Percentiles rank a stretch among this genome's conserved stretches.
Conservation (phyloP, 805 yeast genomes). For the Ogataea wickerhamii region DNA sequence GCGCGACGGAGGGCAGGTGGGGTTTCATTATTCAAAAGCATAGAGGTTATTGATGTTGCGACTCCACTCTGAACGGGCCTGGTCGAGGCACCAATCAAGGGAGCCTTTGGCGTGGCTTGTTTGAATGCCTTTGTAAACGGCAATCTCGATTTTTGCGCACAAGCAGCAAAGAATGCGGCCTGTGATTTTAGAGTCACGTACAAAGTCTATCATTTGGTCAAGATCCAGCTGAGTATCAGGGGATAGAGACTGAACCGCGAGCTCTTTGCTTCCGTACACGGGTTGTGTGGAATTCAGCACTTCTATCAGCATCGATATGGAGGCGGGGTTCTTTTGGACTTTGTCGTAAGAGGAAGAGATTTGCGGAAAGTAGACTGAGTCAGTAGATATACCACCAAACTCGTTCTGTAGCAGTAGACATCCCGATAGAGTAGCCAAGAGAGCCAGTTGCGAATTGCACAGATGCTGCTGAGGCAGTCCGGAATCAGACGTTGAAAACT, state of each 20-base stretch:
- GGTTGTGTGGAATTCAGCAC: conserved; percentile 15
- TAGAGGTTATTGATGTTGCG: conserved; percentile 28
- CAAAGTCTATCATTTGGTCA: conserved; percentile 23
- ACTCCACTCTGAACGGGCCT: conserved; percentile 24
- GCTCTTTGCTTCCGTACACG: conserved; percentile 11
- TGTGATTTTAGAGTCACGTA: conserved; percentile 29
- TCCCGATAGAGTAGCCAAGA: conserved; percentile 16
- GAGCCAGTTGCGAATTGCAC: conserved; percentile 9
- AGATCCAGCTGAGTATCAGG: conserved; percentile 7
- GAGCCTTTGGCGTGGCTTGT: neutral
- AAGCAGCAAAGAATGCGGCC: conserved; percentile 34
- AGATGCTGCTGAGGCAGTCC: neutral
- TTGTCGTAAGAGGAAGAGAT: conserved; percentile 7
- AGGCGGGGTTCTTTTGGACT: conserved; percentile 1
- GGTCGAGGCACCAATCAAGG: conserved; percentile 10
- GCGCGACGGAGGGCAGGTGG: no score
- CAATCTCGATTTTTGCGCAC: conserved; percentile 22
- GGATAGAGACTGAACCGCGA: conserved; percentile 3
- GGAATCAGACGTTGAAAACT: conserved; percentile 2
- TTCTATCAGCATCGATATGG: conserved; percentile 5
- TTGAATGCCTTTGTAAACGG: neutral
- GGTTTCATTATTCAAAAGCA: conserved; percentile 33
- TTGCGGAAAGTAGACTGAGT: conserved; percentile 11
- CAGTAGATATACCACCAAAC: conserved; percentile 3
- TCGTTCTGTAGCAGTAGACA: conserved; percentile 18